Evolutionary conservation across 352 stramenopile genomes (phyloP).

Genomic region (Pythium grandisporangium): DNA sequence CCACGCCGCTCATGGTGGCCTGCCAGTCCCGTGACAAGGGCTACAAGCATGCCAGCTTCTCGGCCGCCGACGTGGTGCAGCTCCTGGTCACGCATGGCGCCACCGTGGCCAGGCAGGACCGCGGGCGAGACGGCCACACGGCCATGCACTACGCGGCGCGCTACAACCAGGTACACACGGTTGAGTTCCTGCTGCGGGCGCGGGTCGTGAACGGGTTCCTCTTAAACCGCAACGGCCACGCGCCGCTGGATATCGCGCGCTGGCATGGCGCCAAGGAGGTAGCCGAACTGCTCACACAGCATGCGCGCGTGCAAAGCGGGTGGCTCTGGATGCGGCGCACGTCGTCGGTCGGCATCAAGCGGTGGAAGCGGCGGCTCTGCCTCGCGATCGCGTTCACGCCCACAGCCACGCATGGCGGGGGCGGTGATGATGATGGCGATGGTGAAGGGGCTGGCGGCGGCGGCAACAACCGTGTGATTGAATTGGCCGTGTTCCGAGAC

Average conservation of each 20-base stretch:
- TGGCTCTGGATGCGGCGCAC: constrained; percentile 40
- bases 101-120: constrained; percentile 25
- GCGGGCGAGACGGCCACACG: constrained; percentile 32
- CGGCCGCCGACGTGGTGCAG: constrained; percentile 25
- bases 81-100: constrained; percentile 51
- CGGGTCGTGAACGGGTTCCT: constrained; percentile 31
- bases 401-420: no score
- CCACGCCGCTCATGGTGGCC: constrained; percentile 66
- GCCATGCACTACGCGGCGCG: constrained; percentile 62
- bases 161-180: constrained; percentile 28
- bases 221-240: constrained; percentile 48
- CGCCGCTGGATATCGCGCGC: constrained; percentile 47
- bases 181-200: constrained; percentile 47
- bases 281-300: constrained; percentile 29
- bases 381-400: constrained; percentile 42
- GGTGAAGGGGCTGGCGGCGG: no score
- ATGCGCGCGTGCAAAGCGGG: constrained; percentile 36
- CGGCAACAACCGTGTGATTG: constrained; percentile 22
- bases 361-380: constrained; percentile 63
- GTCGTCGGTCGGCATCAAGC: constrained; percentile 3
- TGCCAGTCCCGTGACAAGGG: constrained; percentile 27
- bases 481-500: constrained; percentile 43
- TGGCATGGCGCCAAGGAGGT: constrained; percentile 31
- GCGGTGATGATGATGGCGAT: no score
- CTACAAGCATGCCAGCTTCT: constrained; percentile 7